Conservation (phyloP, 2,329 filamentous ascomycete genomes). For the Talaromyces sp. region DNA sequence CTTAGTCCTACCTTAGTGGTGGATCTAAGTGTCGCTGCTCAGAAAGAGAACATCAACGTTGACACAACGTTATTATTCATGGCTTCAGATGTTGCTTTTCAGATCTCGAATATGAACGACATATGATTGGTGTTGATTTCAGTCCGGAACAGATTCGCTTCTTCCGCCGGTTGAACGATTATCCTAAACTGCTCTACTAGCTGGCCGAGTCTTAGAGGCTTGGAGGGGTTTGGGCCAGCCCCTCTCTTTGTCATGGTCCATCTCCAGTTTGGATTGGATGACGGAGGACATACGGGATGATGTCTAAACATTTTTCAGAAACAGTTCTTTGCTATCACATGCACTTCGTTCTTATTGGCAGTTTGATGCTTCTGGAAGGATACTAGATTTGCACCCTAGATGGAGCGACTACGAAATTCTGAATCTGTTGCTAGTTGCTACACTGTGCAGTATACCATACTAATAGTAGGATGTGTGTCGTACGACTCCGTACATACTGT, state of each 20-base stretch:
- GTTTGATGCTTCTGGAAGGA: slow-evolving; percentile 10
- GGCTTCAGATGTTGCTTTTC: neutral
- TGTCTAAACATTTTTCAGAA: neutral
- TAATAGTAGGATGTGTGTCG: neutral
- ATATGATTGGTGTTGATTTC: neutral
- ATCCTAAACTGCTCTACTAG: neutral
- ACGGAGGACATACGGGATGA: slow-evolving; percentile 3
- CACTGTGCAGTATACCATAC: neutral
- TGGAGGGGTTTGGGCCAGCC: neutral
- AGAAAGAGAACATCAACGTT: neutral
- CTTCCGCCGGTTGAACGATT: neutral
- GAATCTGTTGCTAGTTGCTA: neutral
- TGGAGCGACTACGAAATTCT: neutral
- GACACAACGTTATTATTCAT: slow-evolving; percentile 18
- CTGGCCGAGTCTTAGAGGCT: neutral
- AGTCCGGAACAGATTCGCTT: neutral
- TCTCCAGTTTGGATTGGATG: neutral
- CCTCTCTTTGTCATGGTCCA: neutral
- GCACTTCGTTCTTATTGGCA: neutral
- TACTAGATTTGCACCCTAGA: neutral
- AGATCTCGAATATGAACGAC: neutral
- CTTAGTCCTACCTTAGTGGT: neutral
- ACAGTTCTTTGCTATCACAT: neutral
- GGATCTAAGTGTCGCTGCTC: neutral
- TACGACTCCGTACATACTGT: neutral